Base-by-base conservation (phyloP, 805 yeast species). In the Lipomyces sp. region DNA sequence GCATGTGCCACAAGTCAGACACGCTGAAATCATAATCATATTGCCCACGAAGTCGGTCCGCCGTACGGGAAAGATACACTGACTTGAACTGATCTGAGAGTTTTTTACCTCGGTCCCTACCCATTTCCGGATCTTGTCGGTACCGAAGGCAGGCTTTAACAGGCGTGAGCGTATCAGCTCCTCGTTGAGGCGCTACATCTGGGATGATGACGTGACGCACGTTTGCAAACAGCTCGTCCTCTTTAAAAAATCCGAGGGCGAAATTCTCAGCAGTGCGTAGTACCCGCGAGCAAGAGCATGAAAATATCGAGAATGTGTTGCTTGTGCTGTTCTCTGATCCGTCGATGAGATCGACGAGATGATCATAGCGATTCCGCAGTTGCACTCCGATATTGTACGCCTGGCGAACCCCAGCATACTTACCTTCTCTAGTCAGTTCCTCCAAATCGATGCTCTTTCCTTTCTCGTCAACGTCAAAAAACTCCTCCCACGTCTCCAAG, bases 81-180 rank as follows among this genome's bases (percentile, higher is more conserved):
- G 57, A 15, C 57, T 63, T 57, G 62, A 50, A 68, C 35, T 18
- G 39, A 13, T 24, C 61, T 4, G 56, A 48, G 48, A 62, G 29
- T 29, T 29, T 35, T 15, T 18, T 24, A 24, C 64, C 64, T 4
- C 55, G 45, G 4, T 53, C n/a, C 15, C 71, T 53, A 30, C 71
- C 71, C 7, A 2, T 29, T 13, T 50, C 42, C 45, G 32, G 32
- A 48, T 69, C 71, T 15, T 39, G 24, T 29, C 66, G 64, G 51
- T 68, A 68, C 8, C 37, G 48, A 39, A 50, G 5, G 50, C 71
- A 69, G 7, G 65, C 62, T 37, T 67, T 67, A 34, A 53, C 71
- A 3, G 71, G 71, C 34, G 71, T 69, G 35, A 69, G 60, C n/a
- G 71, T 69, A 51, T 69, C 70, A 6, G 57, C 71, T 5, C 71